Evolutionary conservation across 495 filamentous ascomycete species (phyloP).

Genomic region (Aspergillus cristatus): DNA sequence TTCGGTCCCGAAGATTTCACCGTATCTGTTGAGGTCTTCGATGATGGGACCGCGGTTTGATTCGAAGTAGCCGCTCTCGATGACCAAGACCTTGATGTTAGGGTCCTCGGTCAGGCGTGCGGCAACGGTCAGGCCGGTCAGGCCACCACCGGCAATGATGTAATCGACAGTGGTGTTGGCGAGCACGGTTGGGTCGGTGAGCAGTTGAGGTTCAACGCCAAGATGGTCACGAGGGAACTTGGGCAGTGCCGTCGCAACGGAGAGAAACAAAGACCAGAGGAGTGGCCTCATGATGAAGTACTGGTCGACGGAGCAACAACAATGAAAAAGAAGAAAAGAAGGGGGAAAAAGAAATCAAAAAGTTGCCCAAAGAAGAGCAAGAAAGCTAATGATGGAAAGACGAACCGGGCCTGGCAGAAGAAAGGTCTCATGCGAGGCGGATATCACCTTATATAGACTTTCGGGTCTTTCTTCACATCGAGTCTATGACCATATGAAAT

Average conservation of each 20-base stretch:
- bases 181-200: conserved; percentile 2
- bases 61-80: conserved; percentile 29
- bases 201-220: not conserved
- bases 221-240: not conserved
- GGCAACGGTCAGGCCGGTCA: conserved; percentile 33
- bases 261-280: not conserved
- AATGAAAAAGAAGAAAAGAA: no score
- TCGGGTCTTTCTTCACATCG: no score
- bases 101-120: conserved; percentile 29
- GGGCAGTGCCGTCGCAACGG: not conserved
- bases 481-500: no score
- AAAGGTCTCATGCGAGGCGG: no score
- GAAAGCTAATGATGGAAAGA: no score
- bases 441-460: no score
- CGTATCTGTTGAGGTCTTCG: conserved; percentile 18
- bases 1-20: conserved; percentile 17
- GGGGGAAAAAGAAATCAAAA: no score
- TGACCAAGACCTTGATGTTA: conserved; percentile 33
- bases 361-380: no score
- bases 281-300: no score
- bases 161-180: conserved; percentile 9
- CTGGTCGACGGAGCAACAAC: no score
- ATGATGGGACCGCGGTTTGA: conserved; percentile 17
- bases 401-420: no score
- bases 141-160: conserved; percentile 26